A percentile compares a stretch with the other conserved stretches of the same genome.
These are phyloP conservation scores for Carex sylvatica DNA, from an alignment of 202 grass and related monocot genomes.

Conservation along the genomic window DNA sequence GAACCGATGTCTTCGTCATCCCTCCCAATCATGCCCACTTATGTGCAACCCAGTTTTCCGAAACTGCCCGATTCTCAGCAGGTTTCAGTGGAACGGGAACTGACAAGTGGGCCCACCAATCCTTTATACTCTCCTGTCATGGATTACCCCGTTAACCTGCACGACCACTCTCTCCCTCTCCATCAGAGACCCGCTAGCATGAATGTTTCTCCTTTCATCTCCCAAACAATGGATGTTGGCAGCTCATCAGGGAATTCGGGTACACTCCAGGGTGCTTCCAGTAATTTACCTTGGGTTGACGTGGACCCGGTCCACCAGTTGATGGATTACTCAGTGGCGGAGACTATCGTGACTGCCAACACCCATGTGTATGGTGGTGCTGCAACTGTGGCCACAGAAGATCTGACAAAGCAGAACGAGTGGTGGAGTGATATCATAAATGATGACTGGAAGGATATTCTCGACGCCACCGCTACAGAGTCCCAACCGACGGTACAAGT, in stretches of 20 bases:
- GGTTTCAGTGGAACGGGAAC: constrained; percentile 45
- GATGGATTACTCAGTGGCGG: constrained; percentile 42
- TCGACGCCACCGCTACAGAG: constrained; percentile 48
- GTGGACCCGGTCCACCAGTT: constrained; percentile 43
- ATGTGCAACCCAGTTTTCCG: constrained; percentile 46
- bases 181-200: constrained; percentile 30
- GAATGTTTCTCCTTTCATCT: constrained; percentile 44
- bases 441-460: constrained; percentile 93
- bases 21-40: constrained; percentile 54
- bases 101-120: constrained; percentile 29
- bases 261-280: constrained; percentile 36
- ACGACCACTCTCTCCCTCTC: constrained; percentile 32
- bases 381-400: constrained; percentile 42
- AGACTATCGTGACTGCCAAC: constrained; percentile 33
- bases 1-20: constrained; percentile 65
- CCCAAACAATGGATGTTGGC: constrained; percentile 37
- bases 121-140: constrained; percentile 40
- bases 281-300: constrained; percentile 39
- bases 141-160: constrained; percentile 38
- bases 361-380: constrained; percentile 30
- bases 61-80: constrained; percentile 41
- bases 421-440: constrained; percentile 76
- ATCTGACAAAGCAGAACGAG: constrained; percentile 59
- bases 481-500: constrained; percentile 54
- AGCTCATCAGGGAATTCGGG: constrained; percentile 27